phyloP scores from a whole-genome alignment of 1,139 yeast species.

The Yarrowia galli region DNA sequence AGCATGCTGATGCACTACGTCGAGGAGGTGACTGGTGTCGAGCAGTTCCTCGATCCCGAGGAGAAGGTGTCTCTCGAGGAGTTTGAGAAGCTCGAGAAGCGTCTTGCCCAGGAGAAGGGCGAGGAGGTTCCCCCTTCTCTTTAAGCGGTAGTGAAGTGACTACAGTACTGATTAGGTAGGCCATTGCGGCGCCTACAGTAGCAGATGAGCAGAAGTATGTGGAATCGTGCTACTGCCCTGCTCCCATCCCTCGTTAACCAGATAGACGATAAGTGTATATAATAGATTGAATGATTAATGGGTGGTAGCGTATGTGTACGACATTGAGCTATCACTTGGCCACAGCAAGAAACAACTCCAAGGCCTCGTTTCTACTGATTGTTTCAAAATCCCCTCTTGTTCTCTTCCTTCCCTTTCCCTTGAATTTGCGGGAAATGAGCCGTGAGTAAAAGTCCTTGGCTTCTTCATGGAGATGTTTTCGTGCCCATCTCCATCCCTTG shows the following conservation, averaged over 20 bases:
- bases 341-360: no score
- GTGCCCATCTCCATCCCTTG: no score
- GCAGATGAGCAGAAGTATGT: neutral
- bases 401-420: no score
- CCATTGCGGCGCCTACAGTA: neutral
- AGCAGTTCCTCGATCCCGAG: conserved; percentile 69
- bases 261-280: conserved; percentile 20
- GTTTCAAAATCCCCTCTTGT: no score
- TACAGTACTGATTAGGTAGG: neutral
- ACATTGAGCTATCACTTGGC: no score
- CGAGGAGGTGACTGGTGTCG: conserved; percentile 79
- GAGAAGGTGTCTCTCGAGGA: conserved; percentile 69
- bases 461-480: no score
- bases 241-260: neutral
- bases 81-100: conserved; percentile 68
- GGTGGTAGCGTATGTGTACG: neutral
- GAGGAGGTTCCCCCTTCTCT: conserved; percentile 32
- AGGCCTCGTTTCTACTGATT: no score
- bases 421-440: no score
- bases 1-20: conserved; percentile 84
- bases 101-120: conserved; percentile 43
- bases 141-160: neutral
- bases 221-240: no score
- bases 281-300: conserved; percentile 22
- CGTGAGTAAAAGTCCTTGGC: no score